These are phyloP conservation scores for Lolium perenne DNA, from an alignment of 176 grass and related monocot genomes.

Conservation along the genomic window DNA sequence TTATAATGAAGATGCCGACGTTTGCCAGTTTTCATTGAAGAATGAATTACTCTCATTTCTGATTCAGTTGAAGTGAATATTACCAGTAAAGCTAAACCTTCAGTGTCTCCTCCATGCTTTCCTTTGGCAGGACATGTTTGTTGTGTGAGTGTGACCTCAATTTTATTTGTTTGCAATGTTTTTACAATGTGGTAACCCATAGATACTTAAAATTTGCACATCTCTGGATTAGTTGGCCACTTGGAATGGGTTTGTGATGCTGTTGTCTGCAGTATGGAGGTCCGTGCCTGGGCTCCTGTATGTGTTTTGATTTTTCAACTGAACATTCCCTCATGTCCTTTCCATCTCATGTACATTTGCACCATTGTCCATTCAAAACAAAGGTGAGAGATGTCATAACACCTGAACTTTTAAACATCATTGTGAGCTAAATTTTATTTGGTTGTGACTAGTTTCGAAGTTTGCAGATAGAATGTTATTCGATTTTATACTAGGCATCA, in stretches of 20 bases:
- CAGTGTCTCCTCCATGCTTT: not conserved
- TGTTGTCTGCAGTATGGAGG: slow-evolving; percentile 34
- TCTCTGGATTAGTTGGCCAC: slow-evolving; percentile 28
- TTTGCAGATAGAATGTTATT: not conserved
- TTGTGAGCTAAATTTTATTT: not conserved
- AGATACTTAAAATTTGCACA: slow-evolving; percentile 35
- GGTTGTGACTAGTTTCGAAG: not conserved
- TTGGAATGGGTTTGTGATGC: slow-evolving; percentile 20
- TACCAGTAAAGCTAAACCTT: not conserved
- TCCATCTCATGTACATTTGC: slow-evolving; percentile 4
- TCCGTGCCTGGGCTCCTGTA: not conserved
- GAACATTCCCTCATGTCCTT: not conserved
- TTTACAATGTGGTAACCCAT: not conserved
- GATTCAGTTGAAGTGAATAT: not conserved
- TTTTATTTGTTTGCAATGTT: slow-evolving; percentile 9
- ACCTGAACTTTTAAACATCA: not conserved
- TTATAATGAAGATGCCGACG: slow-evolving; percentile 1
- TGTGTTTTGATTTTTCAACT: not conserved
- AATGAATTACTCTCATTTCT: not conserved
- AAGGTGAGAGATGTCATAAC: not conserved
- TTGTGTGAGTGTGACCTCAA: no score
- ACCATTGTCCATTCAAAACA: not conserved
- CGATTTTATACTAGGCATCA: not conserved
- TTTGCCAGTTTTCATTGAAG: not conserved
- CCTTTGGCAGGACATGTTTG: no score